Percentiles rank a stretch among this genome's conserved stretches.
Evolutionary conservation across 1,284 basidiomycete species (phyloP).

Genomic region (Ustilago tritici): DNA sequence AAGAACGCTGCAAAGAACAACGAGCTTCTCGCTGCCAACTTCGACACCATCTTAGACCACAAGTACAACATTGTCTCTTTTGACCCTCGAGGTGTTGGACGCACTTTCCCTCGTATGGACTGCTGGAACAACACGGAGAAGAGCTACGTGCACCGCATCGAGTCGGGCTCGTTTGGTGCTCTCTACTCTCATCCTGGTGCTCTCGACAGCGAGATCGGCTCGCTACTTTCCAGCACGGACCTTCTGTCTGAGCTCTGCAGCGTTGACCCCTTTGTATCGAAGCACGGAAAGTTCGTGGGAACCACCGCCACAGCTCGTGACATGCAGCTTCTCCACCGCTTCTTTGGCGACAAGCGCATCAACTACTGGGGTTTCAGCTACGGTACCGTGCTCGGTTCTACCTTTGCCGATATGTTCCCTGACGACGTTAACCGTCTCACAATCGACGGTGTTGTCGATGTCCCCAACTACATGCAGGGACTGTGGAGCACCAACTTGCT

Average conservation of each 20-base stretch:
- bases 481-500: conserved; percentile 40
- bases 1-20: conserved; percentile 33
- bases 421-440: conserved; percentile 47
- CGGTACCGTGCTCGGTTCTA: conserved; percentile 55
- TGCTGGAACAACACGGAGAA: conserved; percentile 49
- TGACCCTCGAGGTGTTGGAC: conserved; percentile 52
- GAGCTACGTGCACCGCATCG: conserved; percentile 38
- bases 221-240: conserved; percentile 25
- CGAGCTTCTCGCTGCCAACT: conserved; percentile 31
- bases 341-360: conserved; percentile 45
- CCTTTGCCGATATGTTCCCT: conserved; percentile 55
- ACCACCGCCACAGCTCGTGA: conserved; percentile 51
- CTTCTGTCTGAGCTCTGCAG: conserved; percentile 34
- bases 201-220: conserved; percentile 39
- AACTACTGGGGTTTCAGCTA: conserved; percentile 59
- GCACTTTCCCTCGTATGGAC: conserved; percentile 48
- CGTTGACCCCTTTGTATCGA: conserved; percentile 24
- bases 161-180: conserved; percentile 31
- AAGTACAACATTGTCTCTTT: conserved; percentile 56
- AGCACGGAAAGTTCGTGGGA: conserved; percentile 34
- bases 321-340: conserved; percentile 52
- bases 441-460: conserved; percentile 58
- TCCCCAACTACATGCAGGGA: conserved; percentile 46
- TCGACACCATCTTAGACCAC: conserved; percentile 44
- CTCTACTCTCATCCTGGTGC: conserved; percentile 35